phyloP scores from a whole-genome alignment of 2,329 filamentous ascomycete species.

The Fusarium begoniae region DNA sequence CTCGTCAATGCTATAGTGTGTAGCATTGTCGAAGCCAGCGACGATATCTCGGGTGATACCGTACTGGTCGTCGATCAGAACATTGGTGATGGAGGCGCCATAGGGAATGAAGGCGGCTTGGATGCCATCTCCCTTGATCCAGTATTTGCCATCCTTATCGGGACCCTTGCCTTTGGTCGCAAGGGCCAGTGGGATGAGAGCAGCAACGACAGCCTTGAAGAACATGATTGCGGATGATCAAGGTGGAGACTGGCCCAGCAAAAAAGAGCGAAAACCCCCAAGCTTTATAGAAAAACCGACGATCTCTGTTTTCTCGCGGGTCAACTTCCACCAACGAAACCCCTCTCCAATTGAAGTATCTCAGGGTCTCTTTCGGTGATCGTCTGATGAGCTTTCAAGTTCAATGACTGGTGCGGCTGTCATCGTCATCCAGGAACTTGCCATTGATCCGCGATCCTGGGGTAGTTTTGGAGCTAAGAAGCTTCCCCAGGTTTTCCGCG shows the following conservation, averaged over 20 bases:
- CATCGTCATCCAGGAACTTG: slow-evolving; percentile 6
- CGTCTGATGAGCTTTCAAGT: slow-evolving; percentile 19
- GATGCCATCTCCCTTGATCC: slow-evolving; percentile 73
- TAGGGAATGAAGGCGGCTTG: slow-evolving; percentile 77
- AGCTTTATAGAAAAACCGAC: slow-evolving; percentile 26
- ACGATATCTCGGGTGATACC: slow-evolving; percentile 77
- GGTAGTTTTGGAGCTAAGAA: slow-evolving; percentile 16
- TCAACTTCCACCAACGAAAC: slow-evolving; percentile 14
- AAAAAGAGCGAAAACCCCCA: background rate
- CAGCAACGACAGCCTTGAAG: slow-evolving; percentile 27
- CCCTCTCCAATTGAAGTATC: background rate
- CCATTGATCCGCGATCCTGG: slow-evolving; percentile 8
- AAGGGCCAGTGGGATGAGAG: slow-evolving; percentile 20
- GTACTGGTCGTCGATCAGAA: slow-evolving; percentile 74
- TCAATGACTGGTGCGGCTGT: slow-evolving; percentile 32
- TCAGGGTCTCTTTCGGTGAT: background rate
- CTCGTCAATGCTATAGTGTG: slow-evolving; percentile 71
- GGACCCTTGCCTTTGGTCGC: slow-evolving; percentile 48
- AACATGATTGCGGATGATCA: slow-evolving; percentile 23
- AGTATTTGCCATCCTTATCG: slow-evolving; percentile 74
- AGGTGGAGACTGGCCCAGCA: background rate
- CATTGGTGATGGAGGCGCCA: slow-evolving; percentile 76
- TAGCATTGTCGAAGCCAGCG: slow-evolving; percentile 79
- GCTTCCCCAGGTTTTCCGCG: slow-evolving; percentile 30
- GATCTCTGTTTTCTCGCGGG: background rate